Evolutionary conservation across 352 stramenopile genomes (phyloP).

Genomic region (Phytophthora vignae): DNA sequence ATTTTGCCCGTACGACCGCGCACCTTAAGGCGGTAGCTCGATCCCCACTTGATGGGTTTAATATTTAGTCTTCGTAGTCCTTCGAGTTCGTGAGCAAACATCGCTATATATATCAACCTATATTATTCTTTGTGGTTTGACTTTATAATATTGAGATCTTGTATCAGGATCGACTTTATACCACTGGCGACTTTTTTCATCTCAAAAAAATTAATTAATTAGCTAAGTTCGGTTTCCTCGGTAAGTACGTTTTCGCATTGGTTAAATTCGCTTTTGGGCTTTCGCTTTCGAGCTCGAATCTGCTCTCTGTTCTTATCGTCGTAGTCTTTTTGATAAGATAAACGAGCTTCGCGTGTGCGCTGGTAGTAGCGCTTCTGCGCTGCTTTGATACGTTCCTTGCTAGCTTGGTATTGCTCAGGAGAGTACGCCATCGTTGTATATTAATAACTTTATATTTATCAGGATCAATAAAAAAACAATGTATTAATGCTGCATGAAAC

Average conservation of each 20-base stretch:
- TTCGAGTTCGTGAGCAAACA: too few relatives aligned
- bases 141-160: not conserved
- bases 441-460: too few relatives aligned
- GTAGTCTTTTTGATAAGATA: too few relatives aligned
- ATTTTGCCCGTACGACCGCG: not conserved
- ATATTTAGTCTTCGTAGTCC: not conserved
- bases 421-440: too few relatives aligned
- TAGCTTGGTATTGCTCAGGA: too few relatives aligned
- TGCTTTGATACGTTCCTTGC: too few relatives aligned
- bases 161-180: too few relatives aligned
- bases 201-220: not conserved
- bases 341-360: not conserved
- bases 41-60: not conserved
- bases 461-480: too few relatives aligned
- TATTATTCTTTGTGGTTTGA: too few relatives aligned
- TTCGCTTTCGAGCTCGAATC: constrained; percentile 3
- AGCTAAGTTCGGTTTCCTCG: not conserved
- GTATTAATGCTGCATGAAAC: constrained; percentile 31
- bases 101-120: too few relatives aligned
- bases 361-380: constrained; percentile 8
- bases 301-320: constrained; percentile 2
- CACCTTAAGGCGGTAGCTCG: constrained; percentile 4
- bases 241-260: not conserved
- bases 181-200: too few relatives aligned
- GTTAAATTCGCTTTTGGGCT: constrained; percentile 5